Conservation (phyloP, 192 early-diverging fungal species). For the Rhizophagus clarus region DNA sequence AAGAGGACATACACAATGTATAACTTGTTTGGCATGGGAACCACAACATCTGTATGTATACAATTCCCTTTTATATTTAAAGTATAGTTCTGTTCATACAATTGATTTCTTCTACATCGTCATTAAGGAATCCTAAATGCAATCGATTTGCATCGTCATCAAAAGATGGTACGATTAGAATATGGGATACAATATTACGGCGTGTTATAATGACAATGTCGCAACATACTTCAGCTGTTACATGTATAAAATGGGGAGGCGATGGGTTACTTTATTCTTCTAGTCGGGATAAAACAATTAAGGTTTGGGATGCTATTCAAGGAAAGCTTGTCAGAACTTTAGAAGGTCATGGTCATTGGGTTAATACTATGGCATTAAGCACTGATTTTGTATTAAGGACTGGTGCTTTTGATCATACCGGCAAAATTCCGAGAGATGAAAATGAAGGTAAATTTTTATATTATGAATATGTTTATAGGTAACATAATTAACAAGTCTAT, state of each 20-base stretch:
- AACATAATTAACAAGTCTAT: neutral
- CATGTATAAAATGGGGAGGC: conserved; percentile 96
- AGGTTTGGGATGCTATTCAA: conserved; percentile 82
- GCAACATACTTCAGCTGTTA: conserved; percentile 91
- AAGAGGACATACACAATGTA: conserved; percentile 84
- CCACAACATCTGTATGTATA: conserved; percentile 76
- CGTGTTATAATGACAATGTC: conserved; percentile 75
- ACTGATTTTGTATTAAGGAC: conserved; percentile 91
- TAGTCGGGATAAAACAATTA: conserved; percentile 94
- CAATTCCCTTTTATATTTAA: neutral
- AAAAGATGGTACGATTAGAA: conserved; percentile 89
- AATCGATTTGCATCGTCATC: conserved; percentile 86
- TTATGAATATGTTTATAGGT: neutral
- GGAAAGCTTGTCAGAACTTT: conserved; percentile 85
- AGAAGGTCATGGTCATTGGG: conserved; percentile 95
- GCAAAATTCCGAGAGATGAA: conserved; percentile 54
- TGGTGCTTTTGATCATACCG: conserved; percentile 88
- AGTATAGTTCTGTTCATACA: neutral
- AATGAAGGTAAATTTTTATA: conserved; percentile 52
- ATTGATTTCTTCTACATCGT: neutral
- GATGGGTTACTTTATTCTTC: conserved; percentile 91
- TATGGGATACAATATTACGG: conserved; percentile 89
- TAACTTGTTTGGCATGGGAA: conserved; percentile 93
- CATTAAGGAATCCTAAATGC: conserved; percentile 65
- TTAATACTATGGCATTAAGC: conserved; percentile 89